phyloP scores from a whole-genome alignment of 306 rosid species.

The Sphenostylis stenocarpa region DNA sequence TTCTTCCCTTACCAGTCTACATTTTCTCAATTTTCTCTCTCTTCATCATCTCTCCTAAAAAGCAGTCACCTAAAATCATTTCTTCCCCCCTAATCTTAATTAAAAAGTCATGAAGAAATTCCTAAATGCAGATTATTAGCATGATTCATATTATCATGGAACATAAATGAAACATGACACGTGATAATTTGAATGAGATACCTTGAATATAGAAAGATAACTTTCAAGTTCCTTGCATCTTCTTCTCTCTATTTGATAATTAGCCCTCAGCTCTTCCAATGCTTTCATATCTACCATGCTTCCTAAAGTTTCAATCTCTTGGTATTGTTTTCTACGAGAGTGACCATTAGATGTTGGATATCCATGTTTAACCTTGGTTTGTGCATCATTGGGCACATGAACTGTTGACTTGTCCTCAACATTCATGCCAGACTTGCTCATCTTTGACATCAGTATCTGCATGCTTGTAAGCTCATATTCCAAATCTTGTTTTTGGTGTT shows the following conservation, averaged over 20 bases:
- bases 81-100: background rate
- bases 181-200: slow-evolving; percentile 27
- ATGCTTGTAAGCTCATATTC: slow-evolving; percentile 75
- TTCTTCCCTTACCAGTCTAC: slow-evolving; percentile 3
- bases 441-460: slow-evolving; percentile 57
- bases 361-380: slow-evolving; percentile 42
- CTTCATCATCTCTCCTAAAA: slow-evolving; percentile 1
- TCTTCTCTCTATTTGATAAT: slow-evolving; percentile 69
- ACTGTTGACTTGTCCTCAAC: slow-evolving; percentile 46
- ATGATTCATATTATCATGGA: slow-evolving; percentile 14
- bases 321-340: slow-evolving; percentile 36
- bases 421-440: slow-evolving; percentile 48
- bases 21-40: background rate
- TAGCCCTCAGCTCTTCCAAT: slow-evolving; percentile 56
- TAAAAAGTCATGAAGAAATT: background rate
- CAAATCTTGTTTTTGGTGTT: slow-evolving; percentile 56
- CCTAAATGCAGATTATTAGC: background rate
- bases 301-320: slow-evolving; percentile 42
- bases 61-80: background rate
- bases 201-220: slow-evolving; percentile 67
- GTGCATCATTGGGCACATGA: slow-evolving; percentile 40
- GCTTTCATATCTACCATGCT: slow-evolving; percentile 41
- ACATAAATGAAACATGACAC: background rate
- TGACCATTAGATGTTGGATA: slow-evolving; percentile 36
- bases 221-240: slow-evolving; percentile 68